Evolutionary conservation across 2,329 filamentous ascomycete species (phyloP).

Genomic region (Bisporella sp.): DNA sequence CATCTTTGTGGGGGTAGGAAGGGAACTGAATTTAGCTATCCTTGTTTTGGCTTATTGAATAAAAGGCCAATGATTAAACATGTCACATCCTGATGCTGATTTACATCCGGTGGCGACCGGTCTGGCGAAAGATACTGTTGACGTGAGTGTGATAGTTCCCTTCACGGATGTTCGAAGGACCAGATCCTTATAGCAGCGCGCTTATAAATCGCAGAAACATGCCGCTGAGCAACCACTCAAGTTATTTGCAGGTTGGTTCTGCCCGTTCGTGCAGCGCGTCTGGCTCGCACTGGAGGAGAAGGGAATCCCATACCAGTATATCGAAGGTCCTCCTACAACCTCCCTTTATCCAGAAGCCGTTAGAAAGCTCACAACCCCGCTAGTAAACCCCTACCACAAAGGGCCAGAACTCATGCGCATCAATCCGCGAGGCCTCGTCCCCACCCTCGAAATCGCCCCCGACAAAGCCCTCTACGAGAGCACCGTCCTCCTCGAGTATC

Average conservation of each 20-base stretch:
- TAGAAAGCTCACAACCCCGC: too few relatives aligned
- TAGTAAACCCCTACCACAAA: constrained; percentile 68
- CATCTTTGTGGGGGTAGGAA: too few relatives aligned
- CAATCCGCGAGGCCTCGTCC: constrained; percentile 70
- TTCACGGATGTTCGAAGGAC: too few relatives aligned
- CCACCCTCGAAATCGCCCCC: constrained; percentile 62
- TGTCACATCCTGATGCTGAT: too few relatives aligned
- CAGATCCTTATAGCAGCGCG: too few relatives aligned
- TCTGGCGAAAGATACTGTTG: too few relatives aligned
- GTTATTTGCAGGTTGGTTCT: constrained; percentile 73
- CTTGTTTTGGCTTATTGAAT: too few relatives aligned
- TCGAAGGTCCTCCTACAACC: constrained; percentile 41
- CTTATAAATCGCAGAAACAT: constrained; percentile 39
- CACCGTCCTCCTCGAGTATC: constrained; percentile 77
- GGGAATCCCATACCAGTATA: constrained; percentile 73
- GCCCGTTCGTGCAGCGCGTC: constrained; percentile 78
- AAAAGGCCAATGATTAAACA: too few relatives aligned
- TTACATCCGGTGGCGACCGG: too few relatives aligned
- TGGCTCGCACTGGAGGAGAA: constrained; percentile 86
- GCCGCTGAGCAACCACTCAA: constrained; percentile 65
- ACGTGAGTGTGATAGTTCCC: too few relatives aligned
- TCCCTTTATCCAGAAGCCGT: too few relatives aligned
- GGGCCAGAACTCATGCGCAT: constrained; percentile 65
- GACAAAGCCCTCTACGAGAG: constrained; percentile 81
- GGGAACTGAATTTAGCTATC: too few relatives aligned